Conservation (phyloP, 2,329 filamentous ascomycete species). For the Aspergillus sp. region DNA sequence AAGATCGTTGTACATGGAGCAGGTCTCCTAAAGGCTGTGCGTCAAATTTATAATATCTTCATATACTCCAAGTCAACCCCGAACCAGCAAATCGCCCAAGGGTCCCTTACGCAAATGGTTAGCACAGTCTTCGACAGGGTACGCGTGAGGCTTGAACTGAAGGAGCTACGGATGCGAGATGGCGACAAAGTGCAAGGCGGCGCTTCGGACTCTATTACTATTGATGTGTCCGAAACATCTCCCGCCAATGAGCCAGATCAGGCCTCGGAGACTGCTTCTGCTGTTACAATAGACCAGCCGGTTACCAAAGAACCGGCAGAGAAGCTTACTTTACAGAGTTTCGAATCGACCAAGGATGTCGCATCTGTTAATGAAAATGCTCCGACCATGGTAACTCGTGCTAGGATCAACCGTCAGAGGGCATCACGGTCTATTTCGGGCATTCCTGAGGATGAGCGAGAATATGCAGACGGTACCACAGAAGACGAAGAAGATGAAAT, state of each 20-base stretch:
- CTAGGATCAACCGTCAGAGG: slow-evolving; percentile 40
- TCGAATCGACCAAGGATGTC: slow-evolving; percentile 63
- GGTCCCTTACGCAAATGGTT: slow-evolving; percentile 96
- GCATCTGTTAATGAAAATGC: slow-evolving; percentile 60
- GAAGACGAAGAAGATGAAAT: slow-evolving; percentile 82
- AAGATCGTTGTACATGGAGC: slow-evolving; percentile 98
- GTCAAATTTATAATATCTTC: slow-evolving; percentile 98
- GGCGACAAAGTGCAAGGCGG: slow-evolving; percentile 26
- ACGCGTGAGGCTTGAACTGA: slow-evolving; percentile 76
- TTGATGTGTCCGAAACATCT: slow-evolving; percentile 32
- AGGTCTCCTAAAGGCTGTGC: slow-evolving; percentile 88
- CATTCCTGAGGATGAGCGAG: slow-evolving; percentile 29
- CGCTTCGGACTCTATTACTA: slow-evolving; percentile 32
- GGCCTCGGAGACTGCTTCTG: slow-evolving; percentile 33
- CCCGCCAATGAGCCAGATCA: slow-evolving; percentile 45
- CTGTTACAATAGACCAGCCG: slow-evolving; percentile 32
- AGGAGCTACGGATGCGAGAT: slow-evolving; percentile 62
- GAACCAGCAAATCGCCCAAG: slow-evolving; percentile 96
- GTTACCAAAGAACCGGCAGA: slow-evolving; percentile 49
- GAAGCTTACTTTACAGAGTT: slow-evolving; percentile 62
- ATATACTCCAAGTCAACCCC: slow-evolving; percentile 85
- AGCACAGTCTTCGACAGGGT: slow-evolving; percentile 96
- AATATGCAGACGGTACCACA: slow-evolving; percentile 32
- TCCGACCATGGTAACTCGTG: slow-evolving; percentile 59
- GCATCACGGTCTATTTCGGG: slow-evolving; percentile 39